Base-by-base conservation (phyloP, 495 filamentous ascomycete species). In the Talaromyces wortmannii region DNA sequence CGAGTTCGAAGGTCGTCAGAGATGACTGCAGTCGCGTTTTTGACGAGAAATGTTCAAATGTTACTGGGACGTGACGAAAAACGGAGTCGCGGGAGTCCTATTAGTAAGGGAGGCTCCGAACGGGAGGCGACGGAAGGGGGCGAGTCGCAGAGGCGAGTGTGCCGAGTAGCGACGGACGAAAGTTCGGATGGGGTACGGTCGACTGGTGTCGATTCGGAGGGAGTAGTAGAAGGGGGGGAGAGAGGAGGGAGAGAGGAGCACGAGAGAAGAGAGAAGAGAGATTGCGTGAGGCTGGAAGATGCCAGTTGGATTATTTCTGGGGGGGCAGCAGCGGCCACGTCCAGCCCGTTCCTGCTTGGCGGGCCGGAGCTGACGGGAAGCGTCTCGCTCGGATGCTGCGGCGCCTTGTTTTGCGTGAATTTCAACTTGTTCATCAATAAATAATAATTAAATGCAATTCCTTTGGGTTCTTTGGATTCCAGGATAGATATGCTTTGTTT, bases 161-260 rank as follows among this genome's bases (percentile, higher is more conserved):
- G 15, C 29, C 31, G 31, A 44, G 48, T 52, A 32, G 36, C 18
- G 31, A 62, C 49, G 58, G 47, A 50, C 57, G 52, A 51, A 23
- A 23, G 23, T 23, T 23, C 23, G 23, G 4, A 23, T 4, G 4
- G 23, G 23, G 23, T 23, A 23, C 23, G 23, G 23, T 4, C 23
- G 36, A 40, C 36, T 40, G 8, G 36, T 3, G 48, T 50, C 8
- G 48, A 57, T 23, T 23, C 23, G 45, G 52, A 29, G 55, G 43
- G 36, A 48, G 42, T 52, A 56, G 31, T 33, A 29, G 46, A 50
- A 52, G 33, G 57, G 31, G 15, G 50, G 48, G 45, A 58, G 53
- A 31, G 53, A 55, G 48, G 33, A 46, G 55, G 56, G 57, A 59
- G 55, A 55, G 56, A 49, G 45, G 58, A 47, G 18, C 36, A 45